Base-by-base conservation (phyloP, 768 basidiomycete genomes). In the Trametes cinnabarina region DNA sequence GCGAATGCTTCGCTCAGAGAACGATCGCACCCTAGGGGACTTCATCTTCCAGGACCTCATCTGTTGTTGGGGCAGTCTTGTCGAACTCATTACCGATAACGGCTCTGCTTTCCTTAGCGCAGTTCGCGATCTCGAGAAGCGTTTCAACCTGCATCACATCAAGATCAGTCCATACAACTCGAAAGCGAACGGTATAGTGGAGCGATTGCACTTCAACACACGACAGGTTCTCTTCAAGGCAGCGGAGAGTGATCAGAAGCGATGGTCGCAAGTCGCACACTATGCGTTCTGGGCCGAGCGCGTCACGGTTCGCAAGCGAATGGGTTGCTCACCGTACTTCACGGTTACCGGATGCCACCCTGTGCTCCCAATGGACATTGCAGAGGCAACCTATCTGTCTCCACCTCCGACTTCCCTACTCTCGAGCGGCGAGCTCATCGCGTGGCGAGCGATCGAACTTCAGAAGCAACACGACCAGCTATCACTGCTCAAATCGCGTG, bases 101-200 rank as follows among this genome's bases (percentile, higher is more conserved):
- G 66, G 73, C 0, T 57, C 69, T 1, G 66, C 68, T 0, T 69
- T 74, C 26, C 35, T 74, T 0, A 58, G 63, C 0, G 62, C 66
- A 28, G 55, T 72, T 0, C 34, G 63, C 0, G 61, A 63, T 43
- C 62, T 76, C 0, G 23, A 54, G 1, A 19, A 66, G 6, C 63
- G 62, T 19, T 74, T 72, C 51, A 43, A 55, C 3, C 74, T 80
- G 22, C 40, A 58, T 0, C 73, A 77, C 40, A 78, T 79, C 15
- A 57, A 65, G 0, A 77, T 80, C 3, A 76, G 72, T 0, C 63
- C 71, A 0, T 80, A 79, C 64, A 80, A 80, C 51, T 78, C 73
- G 0, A 69, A 65, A 2, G 74, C 75, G 0, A 79, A 81, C n/a
- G 71, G 79, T 0, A 57, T 72, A 0, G 65, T 78, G 0, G 72